Percentiles rank a stretch among this genome's conserved stretches.
Conservation (phyloP, 2,329 filamentous ascomycete species). For the Cytospora chrysosperma region DNA sequence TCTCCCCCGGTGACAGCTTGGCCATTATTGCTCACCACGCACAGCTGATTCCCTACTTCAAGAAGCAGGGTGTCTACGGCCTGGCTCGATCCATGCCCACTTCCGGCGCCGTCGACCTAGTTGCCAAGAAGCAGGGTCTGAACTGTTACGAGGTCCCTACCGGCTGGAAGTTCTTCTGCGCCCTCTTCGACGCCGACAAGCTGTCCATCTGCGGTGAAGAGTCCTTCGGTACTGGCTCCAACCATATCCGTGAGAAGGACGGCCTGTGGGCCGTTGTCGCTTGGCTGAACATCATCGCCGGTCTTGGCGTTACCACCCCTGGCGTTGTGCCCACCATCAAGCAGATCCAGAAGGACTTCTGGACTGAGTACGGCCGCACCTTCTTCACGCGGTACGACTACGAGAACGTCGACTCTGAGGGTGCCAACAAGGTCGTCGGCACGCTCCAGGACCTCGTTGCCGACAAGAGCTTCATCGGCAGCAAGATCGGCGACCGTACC, state of each 20-base stretch:
- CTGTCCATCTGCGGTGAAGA: slow-evolving; percentile 98
- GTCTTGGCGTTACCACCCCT: slow-evolving; percentile 78
- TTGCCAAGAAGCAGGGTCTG: slow-evolving; percentile 90
- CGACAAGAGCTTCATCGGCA: slow-evolving; percentile 74
- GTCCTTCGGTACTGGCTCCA: slow-evolving; percentile 95
- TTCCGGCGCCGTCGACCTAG: slow-evolving; percentile 89
- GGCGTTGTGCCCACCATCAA: slow-evolving; percentile 85
- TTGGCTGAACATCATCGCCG: slow-evolving; percentile 98
- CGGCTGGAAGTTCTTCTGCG: slow-evolving; percentile 99
- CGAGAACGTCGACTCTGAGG: slow-evolving; percentile 88
- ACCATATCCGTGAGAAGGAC: slow-evolving; percentile 99
- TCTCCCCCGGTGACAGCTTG: slow-evolving; percentile 94
- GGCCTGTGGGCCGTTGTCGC: slow-evolving; percentile 96
- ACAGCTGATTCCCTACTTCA: slow-evolving; percentile 95
- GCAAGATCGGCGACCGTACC: slow-evolving; percentile 75
- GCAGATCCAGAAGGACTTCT: slow-evolving; percentile 96
- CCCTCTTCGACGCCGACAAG: slow-evolving; percentile 90
- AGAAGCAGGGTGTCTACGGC: slow-evolving; percentile 93
- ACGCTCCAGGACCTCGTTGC: slow-evolving; percentile 78
- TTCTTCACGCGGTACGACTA: slow-evolving; percentile 99
- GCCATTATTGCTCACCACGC: slow-evolving; percentile 98
- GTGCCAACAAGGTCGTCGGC: slow-evolving; percentile 84
- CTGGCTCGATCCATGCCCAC: slow-evolving; percentile 98
- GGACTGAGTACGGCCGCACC: slow-evolving; percentile 90
- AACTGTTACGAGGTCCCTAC: slow-evolving; percentile 96